phyloP scores from a whole-genome alignment of 2,329 filamentous ascomycete genomes.

The Pseudocercospora crystallina region DNA sequence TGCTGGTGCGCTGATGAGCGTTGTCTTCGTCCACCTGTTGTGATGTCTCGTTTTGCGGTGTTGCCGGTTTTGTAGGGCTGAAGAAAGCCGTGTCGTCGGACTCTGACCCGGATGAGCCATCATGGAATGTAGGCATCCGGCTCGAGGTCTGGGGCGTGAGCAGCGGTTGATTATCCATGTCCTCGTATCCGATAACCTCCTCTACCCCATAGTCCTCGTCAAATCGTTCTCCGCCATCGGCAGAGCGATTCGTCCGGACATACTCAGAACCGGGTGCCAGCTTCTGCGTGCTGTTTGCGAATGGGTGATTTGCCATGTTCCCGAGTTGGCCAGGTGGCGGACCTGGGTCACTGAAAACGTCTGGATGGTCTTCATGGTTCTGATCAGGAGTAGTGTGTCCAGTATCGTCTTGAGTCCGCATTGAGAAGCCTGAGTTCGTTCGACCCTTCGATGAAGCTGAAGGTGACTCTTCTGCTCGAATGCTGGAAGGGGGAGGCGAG shows the following conservation, averaged over 20 bases:
- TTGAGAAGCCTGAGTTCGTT: conserved; percentile 6
- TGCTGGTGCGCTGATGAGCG: no score
- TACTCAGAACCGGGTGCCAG: conserved; percentile 4
- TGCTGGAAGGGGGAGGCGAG: conserved; percentile 34
- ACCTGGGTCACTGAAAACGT: conserved; percentile 29
- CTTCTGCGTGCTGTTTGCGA: conserved; percentile 46
- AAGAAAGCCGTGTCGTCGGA: conserved; percentile 14
- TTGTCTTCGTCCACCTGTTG: neutral
- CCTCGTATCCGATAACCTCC: conserved; percentile 11
- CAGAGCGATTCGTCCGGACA: no score
- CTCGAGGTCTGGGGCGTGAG: neutral
- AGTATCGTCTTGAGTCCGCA: conserved; percentile 1
- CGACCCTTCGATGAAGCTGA: conserved; percentile 24
- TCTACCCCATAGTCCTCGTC: conserved; percentile 1
- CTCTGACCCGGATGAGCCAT: conserved; percentile 41
- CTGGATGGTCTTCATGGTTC: conserved; percentile 14
- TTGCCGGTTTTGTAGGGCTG: neutral
- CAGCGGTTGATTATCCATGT: conserved; percentile 10
- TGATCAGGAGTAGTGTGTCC: conserved; percentile 19
- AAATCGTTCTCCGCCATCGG: conserved; percentile 27
- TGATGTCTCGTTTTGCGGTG: no score
- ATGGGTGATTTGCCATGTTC: conserved; percentile 37
- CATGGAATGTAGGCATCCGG: conserved; percentile 29
- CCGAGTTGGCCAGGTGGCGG: conserved; percentile 25
- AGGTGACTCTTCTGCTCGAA: conserved; percentile 15